Conservation (phyloP, 495 filamentous ascomycete genomes). For the Staphylotrichum tortipilum region DNA sequence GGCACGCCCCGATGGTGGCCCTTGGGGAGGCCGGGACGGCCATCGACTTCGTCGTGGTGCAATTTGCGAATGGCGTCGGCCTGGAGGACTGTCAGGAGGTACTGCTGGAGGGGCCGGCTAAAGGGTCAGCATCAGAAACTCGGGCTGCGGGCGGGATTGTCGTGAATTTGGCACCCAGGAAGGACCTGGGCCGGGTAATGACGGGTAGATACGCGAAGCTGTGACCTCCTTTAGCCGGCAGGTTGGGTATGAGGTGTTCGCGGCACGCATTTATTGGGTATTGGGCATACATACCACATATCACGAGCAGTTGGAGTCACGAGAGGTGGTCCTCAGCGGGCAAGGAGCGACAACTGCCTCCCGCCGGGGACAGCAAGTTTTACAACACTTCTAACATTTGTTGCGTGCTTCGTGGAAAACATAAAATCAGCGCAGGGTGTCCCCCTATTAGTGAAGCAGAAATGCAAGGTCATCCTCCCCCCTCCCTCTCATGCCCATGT, state of each 20-base stretch:
- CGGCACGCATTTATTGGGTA: too few species aligned
- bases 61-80: slow-evolving; percentile 75
- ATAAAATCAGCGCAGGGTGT: too few species aligned
- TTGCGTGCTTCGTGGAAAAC: background rate
- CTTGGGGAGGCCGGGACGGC: slow-evolving; percentile 59
- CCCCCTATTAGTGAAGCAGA: slow-evolving; percentile 1
- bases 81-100: slow-evolving; percentile 90
- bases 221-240: too few species aligned
- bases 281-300: too few species aligned
- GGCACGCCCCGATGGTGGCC: slow-evolving; percentile 97
- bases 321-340: too few species aligned
- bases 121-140: slow-evolving; percentile 7
- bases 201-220: too few species aligned
- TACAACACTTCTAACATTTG: background rate
- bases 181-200: too few species aligned
- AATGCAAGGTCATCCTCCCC: too few species aligned
- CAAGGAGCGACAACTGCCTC: too few species aligned
- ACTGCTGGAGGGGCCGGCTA: slow-evolving; percentile 38
- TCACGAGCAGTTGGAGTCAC: too few species aligned
- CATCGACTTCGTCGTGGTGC: slow-evolving; percentile 71
- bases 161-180: slow-evolving; percentile 2
- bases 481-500: too few species aligned
- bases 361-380: background rate
- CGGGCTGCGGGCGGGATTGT: background rate
- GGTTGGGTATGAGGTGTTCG: too few species aligned